These are phyloP conservation scores for Calocera cornea DNA, from an alignment of 768 basidiomycete species.

Conservation along the genomic window DNA sequence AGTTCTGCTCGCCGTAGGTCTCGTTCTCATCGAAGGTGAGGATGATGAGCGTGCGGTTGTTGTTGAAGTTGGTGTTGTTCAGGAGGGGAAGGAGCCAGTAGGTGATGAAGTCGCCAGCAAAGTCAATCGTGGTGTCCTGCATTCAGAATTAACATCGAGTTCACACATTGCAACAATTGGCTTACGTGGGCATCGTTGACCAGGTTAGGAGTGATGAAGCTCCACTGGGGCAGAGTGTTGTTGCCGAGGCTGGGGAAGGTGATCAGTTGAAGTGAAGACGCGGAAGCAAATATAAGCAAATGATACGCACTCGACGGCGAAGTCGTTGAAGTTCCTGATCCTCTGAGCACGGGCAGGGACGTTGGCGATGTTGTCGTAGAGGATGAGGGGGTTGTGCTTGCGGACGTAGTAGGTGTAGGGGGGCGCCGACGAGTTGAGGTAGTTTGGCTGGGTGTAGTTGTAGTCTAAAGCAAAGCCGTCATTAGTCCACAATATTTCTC, in stretches of 20 bases:
- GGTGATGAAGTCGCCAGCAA: constrained; percentile 33
- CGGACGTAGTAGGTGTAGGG: constrained; percentile 41
- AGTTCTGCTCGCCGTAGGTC: constrained; percentile 26
- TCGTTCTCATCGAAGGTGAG: constrained; percentile 52
- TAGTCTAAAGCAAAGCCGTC: constrained; percentile 13
- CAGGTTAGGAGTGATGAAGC: constrained; percentile 50
- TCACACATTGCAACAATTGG: too few species aligned
- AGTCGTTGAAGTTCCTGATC: constrained; percentile 50
- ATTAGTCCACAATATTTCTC: not conserved
- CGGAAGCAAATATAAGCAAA: not conserved
- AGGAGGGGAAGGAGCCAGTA: constrained; percentile 43
- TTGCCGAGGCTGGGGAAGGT: constrained; percentile 24
- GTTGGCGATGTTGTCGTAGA: constrained; percentile 38
- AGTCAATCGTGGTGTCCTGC: constrained; percentile 45
- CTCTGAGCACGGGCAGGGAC: constrained; percentile 31
- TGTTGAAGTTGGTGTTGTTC: constrained; percentile 39
- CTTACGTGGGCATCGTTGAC: constrained; percentile 44
- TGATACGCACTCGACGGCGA: constrained; percentile 36
- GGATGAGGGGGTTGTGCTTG: constrained; percentile 43
- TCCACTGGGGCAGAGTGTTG: constrained; percentile 42
- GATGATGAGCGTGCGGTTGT: constrained; percentile 37
- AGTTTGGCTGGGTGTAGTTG: constrained; percentile 29
- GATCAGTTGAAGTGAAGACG: not conserved
- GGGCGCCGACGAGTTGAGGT: constrained; percentile 24
- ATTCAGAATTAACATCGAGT: too few species aligned